Base-by-base conservation (phyloP, 352 stramenopile genomes). In the Globisporangium splendens region DNA sequence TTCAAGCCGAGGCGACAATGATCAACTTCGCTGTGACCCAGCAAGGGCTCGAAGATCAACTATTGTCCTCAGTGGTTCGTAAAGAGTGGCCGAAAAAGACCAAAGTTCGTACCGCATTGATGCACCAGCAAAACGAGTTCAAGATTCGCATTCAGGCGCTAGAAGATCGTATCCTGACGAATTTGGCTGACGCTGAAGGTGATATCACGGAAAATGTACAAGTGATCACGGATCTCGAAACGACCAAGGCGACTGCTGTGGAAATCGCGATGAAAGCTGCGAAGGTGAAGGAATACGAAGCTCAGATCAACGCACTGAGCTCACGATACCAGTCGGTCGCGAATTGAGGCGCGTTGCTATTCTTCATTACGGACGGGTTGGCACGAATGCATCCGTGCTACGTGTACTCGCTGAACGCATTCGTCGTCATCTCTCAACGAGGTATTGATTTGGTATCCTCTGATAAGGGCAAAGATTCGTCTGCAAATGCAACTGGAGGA, bases 141-240 rank as follows among this genome's bases (percentile, higher is more conserved):
- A 96, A 93, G 65, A 89, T 97, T 51, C 71, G 71, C 2, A 72
- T 98, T 8, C 78, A 93, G 50, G 72, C 85, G 12, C 61, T 97
- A 4, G 92, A 98, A 63, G 89, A 97, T 48, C 77, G 94, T 1
- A 97, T 98, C 54, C 56, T 98, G 17, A 78, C 70, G 1, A 91
- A 79, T 44, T 67, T 98, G 31, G 80, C 82, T 11, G 74, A 96
- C 59, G 68, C 93, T 31, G 83, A 96, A 58, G 82, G 84, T 49
- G 70, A 96, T 43, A 73, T 98, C 33, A 98, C 93, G 6, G 93
- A 98, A 67, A 97, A 98, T 65, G 94, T 98, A 7, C 88, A 98
- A 53, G 73, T 98, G 14, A 98, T 98, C 48, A 93, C 93, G 21
- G 92, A 96, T 20, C 70, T 98, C 20, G 95, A 98, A 66, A 87